Evolutionary conservation across 2,329 filamentous ascomycete genomes (phyloP).

Genomic region (Teratosphaeria destructans): DNA sequence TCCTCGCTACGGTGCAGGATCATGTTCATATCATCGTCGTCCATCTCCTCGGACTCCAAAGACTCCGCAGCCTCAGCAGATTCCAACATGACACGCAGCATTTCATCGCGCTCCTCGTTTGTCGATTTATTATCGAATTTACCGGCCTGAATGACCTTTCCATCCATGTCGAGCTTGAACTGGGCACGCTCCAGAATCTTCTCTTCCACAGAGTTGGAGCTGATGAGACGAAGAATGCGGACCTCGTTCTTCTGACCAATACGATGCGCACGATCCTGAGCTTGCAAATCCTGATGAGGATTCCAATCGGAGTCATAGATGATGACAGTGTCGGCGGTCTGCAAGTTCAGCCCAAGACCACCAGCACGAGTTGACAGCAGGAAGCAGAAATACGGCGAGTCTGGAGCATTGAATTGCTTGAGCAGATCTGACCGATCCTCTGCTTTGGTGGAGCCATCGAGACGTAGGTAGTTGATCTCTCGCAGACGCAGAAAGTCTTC

Average conservation of each 20-base stretch:
- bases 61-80: constrained; percentile 57
- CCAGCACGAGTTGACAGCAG: constrained; percentile 95
- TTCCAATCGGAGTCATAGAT: constrained; percentile 99
- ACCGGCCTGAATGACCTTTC: constrained; percentile 98
- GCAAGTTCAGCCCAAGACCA: constrained; percentile 92
- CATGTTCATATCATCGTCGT: constrained; percentile 92
- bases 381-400: constrained; percentile 95
- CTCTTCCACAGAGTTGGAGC: constrained; percentile 93
- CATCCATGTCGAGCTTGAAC: constrained; percentile 98
- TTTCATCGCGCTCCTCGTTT: constrained; percentile 93
- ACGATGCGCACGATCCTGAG: constrained; percentile 98
- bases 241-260: constrained; percentile 99
- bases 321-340: constrained; percentile 97
- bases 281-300: constrained; percentile 96
- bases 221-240: constrained; percentile 89
- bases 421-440: constrained; percentile 91
- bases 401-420: constrained; percentile 75
- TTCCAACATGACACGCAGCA: constrained; percentile 87
- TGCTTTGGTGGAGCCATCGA: constrained; percentile 94
- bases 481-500: constrained; percentile 88
- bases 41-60: constrained; percentile 92
- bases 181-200: constrained; percentile 95
- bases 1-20: constrained; percentile 82
- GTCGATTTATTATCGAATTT: constrained; percentile 99
- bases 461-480: constrained; percentile 73